These are phyloP conservation scores for Kurtzmaniella quercitrusa DNA, from an alignment of 1,139 yeast genomes.

Conservation along the genomic window DNA sequence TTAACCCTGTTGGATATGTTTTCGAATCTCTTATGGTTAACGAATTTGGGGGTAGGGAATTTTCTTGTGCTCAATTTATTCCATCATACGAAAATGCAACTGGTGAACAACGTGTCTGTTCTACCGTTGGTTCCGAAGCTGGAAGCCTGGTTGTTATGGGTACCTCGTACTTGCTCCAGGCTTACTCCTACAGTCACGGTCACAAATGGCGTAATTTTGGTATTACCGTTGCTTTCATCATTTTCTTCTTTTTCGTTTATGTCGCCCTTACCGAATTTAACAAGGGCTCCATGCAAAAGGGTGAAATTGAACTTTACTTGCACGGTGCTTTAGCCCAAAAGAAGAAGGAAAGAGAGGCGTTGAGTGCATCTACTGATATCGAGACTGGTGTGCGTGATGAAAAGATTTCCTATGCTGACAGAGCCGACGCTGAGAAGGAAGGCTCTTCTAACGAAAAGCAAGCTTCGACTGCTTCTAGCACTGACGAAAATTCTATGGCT, in stretches of 20 bases:
- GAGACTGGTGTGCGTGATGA: constrained; percentile 6
- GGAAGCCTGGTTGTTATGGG: constrained; percentile 59
- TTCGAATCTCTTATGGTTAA: constrained; percentile 56
- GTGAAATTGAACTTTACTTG: constrained; percentile 74
- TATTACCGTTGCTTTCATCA: constrained; percentile 52
- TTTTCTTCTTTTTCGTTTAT: constrained; percentile 55
- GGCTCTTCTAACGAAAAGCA: not conserved
- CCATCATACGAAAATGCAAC: constrained; percentile 31
- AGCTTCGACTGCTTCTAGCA: not conserved
- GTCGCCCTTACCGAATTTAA: constrained; percentile 59
- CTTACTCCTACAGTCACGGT: constrained; percentile 46
- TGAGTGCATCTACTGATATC: constrained; percentile 4
- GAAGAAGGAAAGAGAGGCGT: constrained; percentile 13
- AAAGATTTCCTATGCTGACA: constrained; percentile 6
- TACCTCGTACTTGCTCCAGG: constrained; percentile 35
- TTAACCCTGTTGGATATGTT: constrained; percentile 55
- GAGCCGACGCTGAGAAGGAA: not conserved
- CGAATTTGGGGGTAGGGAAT: constrained; percentile 47
- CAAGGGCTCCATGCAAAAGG: constrained; percentile 77
- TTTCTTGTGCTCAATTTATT: constrained; percentile 43
- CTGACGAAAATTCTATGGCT: constrained; percentile 6
- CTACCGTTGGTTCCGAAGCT: constrained; percentile 58
- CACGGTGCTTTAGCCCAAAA: constrained; percentile 23
- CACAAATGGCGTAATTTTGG: constrained; percentile 89
- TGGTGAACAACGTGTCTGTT: constrained; percentile 47